Base-by-base conservation (phyloP, 2,329 filamentous ascomycete genomes). In the Colletotrichum sp. region DNA sequence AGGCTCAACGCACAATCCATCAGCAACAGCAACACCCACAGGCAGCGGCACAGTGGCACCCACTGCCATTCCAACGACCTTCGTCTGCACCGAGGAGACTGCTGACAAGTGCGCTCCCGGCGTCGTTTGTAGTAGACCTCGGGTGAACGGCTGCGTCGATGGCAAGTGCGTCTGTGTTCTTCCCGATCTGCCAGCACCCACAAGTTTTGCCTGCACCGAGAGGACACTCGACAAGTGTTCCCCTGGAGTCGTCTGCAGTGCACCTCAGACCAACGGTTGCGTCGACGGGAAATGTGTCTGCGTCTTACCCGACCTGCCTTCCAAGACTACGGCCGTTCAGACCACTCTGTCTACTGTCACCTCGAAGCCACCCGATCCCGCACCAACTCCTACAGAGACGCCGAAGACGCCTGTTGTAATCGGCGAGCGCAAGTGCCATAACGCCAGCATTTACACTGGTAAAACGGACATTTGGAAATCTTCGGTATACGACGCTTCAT, bases 311-410 rank as follows among this genome's bases (percentile, higher is more conserved):
- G 52, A 57, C 0, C 21, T 57, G 13, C 24, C 55, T 28, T 18
- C 55, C n/a, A 52, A 52, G 44, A 52, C 44, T 52, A 13, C n/a
- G n/a, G 44, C 0, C 1, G 0, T 59, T 0, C 55, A 28, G n/a
- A 59, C 55, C 21, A 59, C 55, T 18, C 24, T 59, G 0, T 59
- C 55, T 28, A 59, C 21, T 6, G 55, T 26, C 55, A 28, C 5
- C 0, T 16, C 55, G 7, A 59, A 28, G 0, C 0, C 21, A 2
- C 55, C 55, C 55, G 55, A 59, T 59, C 55, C 55, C 21, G 26
- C 3, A 1, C 55, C 55, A 0, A 28, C 55, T 9, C 8, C 9
- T 0, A 1, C 24, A 24, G 24, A 26, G 13, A 7, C 0, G 44
- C 44, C 15, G 26, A 18, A 59, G 55, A 59, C 24, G 16, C 55